Evolutionary conservation across 768 basidiomycete species (phyloP), one percentile per base, ranked within the genome.

Genomic region (Hypholoma sublateritium): DNA sequence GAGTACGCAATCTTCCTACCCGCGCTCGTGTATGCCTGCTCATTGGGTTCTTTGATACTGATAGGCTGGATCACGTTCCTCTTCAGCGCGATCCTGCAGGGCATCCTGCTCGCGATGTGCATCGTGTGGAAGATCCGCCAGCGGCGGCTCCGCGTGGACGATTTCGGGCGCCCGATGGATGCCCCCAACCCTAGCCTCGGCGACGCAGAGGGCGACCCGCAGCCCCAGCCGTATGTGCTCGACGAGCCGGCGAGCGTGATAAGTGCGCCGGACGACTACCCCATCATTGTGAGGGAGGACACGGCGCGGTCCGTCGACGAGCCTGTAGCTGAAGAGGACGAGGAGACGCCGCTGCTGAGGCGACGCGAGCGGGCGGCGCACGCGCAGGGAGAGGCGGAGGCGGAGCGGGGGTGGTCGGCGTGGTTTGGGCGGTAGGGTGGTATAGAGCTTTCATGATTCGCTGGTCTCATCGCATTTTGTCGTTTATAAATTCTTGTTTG

Each of bases 81-180:
- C 14, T 85, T 91, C 21, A 81, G 95, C 0, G 95, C 92, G 4
- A 67, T 87, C 16, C 89, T 98, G 79, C 97, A 98, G 70, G 86
- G 84, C 1, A 78, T 75, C 35, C 81, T 98, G 7, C 80, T 98
- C 57, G 68, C 80, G 56, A 90, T 98, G 85, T 99, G 97, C 65
- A 68, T 97, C 11, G 62, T 79, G 7, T 98, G 93, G 91, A 93
- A 89, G 70, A 61, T 83, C 34, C 82, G 95, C 13, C 95, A 98
- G 66, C 77, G 71, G 48, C 74, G 76, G 37, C 79, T 92, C 16
- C 83, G 84, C 14, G 82, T 98, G 49, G 93, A 98, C 67, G 95
- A 98, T 71, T 98, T 97, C 65, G 95, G 95, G 1, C 77, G 80
- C 37, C 81, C 86, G 8, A 49, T 71, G 17, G 19, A 24, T n/a